Evolutionary conservation across 2,329 filamentous ascomycete genomes (phyloP).

Genomic region (Fonsecaea multimorphosa): DNA sequence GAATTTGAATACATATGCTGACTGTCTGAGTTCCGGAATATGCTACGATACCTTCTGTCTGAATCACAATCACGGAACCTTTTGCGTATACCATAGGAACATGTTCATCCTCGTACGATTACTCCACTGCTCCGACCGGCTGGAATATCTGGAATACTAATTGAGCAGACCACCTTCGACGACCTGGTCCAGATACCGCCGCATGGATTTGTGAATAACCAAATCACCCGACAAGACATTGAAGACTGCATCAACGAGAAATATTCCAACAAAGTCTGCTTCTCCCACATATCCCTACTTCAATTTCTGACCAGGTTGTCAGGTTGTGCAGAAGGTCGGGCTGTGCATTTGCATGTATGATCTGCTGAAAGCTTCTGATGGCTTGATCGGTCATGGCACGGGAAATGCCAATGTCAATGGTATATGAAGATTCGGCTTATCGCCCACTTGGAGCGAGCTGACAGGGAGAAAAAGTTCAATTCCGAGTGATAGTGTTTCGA

Average conservation of each 20-base stretch:
- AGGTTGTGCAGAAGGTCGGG: conserved; percentile 91
- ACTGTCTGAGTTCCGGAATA: conserved; percentile 8
- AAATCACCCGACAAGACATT: conserved; percentile 75
- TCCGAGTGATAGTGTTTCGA: conserved; percentile 89
- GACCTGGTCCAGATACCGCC: conserved; percentile 94
- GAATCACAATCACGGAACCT: not conserved
- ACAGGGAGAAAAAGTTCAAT: conserved; percentile 70
- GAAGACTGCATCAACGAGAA: conserved; percentile 98
- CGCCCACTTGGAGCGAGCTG: conserved; percentile 8
- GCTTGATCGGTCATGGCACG: conserved; percentile 88
- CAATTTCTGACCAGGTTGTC: conserved; percentile 14
- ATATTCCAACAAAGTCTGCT: conserved; percentile 82
- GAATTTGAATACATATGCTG: not conserved
- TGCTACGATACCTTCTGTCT: conserved; percentile 5
- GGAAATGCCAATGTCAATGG: conserved; percentile 94
- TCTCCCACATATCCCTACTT: not conserved
- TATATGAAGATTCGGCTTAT: conserved; percentile 48
- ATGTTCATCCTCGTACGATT: conserved; percentile 42
- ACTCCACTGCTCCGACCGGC: not conserved
- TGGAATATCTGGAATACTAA: conserved; percentile 17
- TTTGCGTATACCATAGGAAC: conserved; percentile 12
- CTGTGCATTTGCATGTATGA: conserved; percentile 95
- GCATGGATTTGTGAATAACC: conserved; percentile 72
- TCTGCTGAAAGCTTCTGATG: conserved; percentile 85
- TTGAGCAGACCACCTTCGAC: conserved; percentile 79